Percentiles rank a stretch among this genome's conserved stretches.
Evolutionary conservation across 148 eudicot genomes (phyloP).

Genomic region (Nepenthes mirabilis): DNA sequence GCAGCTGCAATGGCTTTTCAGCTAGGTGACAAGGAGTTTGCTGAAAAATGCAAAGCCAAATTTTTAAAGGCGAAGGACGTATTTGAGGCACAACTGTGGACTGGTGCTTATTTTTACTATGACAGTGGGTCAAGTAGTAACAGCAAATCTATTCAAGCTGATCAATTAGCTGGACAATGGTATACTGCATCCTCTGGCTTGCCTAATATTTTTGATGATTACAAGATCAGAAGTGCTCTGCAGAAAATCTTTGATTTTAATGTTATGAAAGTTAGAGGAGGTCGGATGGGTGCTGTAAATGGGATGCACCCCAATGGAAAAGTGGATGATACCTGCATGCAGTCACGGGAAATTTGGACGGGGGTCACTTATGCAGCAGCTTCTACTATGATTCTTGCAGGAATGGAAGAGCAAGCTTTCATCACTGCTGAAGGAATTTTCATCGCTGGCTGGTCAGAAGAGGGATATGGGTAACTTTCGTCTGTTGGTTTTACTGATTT

Average conservation of each 20-base stretch:
- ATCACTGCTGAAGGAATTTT: slow-evolving; percentile 92
- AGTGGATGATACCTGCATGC: slow-evolving; percentile 98
- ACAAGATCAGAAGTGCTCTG: slow-evolving; percentile 54
- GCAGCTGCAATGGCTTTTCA: slow-evolving; percentile 90
- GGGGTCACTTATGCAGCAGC: slow-evolving; percentile 92
- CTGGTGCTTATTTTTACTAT: slow-evolving; percentile 91
- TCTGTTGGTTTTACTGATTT: not conserved
- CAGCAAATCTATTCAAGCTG: slow-evolving; percentile 93
- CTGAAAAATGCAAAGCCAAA: slow-evolving; percentile 69
- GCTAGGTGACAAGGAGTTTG: slow-evolving; percentile 66
- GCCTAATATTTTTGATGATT: slow-evolving; percentile 70
- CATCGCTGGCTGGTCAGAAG: slow-evolving; percentile 94
- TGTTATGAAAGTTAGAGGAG: slow-evolving; percentile 88
- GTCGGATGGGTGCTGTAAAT: slow-evolving; percentile 93
- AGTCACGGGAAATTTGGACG: slow-evolving; percentile 95
- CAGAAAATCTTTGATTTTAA: slow-evolving; percentile 80
- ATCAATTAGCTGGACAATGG: slow-evolving; percentile 98
- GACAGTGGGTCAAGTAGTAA: slow-evolving; percentile 97
- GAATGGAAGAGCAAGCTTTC: slow-evolving; percentile 86
- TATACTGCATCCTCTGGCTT: slow-evolving; percentile 86
- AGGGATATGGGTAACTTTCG: slow-evolving; percentile 75
- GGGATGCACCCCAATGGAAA: slow-evolving; percentile 93
- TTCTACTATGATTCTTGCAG: slow-evolving; percentile 89
- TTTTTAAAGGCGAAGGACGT: slow-evolving; percentile 58
- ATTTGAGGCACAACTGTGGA: slow-evolving; percentile 75